Evolutionary conservation across 352 stramenopile genomes (phyloP), one percentile per base, ranked within the genome.

Genomic region (Globisporangium megalacanthum): DNA sequence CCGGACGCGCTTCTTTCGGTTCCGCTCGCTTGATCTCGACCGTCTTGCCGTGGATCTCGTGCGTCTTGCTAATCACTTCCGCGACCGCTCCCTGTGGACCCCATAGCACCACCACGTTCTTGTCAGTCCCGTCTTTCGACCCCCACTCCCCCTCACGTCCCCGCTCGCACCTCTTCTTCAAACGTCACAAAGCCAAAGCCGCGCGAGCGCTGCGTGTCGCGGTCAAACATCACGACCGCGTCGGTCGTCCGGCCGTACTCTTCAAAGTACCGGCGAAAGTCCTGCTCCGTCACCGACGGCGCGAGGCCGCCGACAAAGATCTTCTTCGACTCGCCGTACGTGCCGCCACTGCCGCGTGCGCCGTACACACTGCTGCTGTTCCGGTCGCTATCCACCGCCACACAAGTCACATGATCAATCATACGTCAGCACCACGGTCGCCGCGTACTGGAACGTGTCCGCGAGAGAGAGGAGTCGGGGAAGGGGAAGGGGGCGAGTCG

Each of bases 181-280:
- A 97, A 98, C 14, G 86, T 97, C 31, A 98, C 75, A 60, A 98
- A 98, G 31, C 91, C 92, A 64, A 98, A 98, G 54, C 92, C 92
- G 11, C 92, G 82, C 22, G 84, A 96, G 52, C 88, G 79, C 61
- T 96, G 77, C 13, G 92, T 97, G 46, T 97, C 84, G 31, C 90
- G 86, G 65, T 98, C 91, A 56, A 96, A 91, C 91, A 97, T 97
- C 51, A 98, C 89, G 31, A 97, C 84, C 0, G 89, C 87, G 57
- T 97, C 88, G 31, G 84, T 94, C 57, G 97, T 94, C 60, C 77
- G 83, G 58, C 92, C 92, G 61, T 81, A 98, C 56, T 89, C 79
- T 56, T 95, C 83, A 57, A 98, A 98, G 73, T 98, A 97, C 57
- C 81, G 67, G 44, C 83, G 75, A 67, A 98, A 97, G 58, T 97